Evolutionary conservation across 192 early-diverging fungal species (phyloP).

Genomic region (Coemansia sp.): DNA sequence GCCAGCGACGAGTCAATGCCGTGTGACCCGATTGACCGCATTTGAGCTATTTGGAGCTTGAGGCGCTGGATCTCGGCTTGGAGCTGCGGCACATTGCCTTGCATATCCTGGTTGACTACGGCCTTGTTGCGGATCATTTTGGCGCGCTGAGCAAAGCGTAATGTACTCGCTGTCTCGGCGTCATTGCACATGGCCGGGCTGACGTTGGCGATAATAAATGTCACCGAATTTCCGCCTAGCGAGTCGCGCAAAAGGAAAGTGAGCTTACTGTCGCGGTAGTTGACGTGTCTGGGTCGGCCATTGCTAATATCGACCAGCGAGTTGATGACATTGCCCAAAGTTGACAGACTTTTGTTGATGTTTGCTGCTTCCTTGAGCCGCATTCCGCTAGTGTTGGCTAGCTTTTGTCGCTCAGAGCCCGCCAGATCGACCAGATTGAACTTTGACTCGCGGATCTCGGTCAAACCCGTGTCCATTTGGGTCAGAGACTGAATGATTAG

Average conservation of each 20-base stretch:
- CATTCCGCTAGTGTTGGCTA: slow-evolving; percentile 63
- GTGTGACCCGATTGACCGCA: slow-evolving; percentile 6
- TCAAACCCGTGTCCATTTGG: slow-evolving; percentile 56
- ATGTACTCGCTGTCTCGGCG: slow-evolving; percentile 64
- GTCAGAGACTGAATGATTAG: slow-evolving; percentile 73
- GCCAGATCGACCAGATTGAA: slow-evolving; percentile 85
- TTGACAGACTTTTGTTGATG: slow-evolving; percentile 82
- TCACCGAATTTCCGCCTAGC: slow-evolving; percentile 71
- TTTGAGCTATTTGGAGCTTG: slow-evolving; percentile 52
- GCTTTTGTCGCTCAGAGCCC: slow-evolving; percentile 72
- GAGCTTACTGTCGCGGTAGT: slow-evolving; percentile 71
- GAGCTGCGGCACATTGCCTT: slow-evolving; percentile 66
- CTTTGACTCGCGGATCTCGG: slow-evolving; percentile 64
- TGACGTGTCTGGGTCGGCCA: slow-evolving; percentile 65
- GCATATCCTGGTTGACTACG: slow-evolving; percentile 69
- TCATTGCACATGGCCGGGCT: slow-evolving; percentile 59
- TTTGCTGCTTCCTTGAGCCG: slow-evolving; percentile 79
- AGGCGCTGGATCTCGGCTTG: slow-evolving; percentile 64
- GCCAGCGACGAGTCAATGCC: not conserved
- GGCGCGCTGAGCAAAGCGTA: slow-evolving; percentile 70
- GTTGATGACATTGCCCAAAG: slow-evolving; percentile 83
- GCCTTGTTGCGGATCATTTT: slow-evolving; percentile 77
- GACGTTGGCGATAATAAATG: slow-evolving; percentile 68
- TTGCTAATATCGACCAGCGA: slow-evolving; percentile 69
- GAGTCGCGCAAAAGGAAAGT: slow-evolving; percentile 71